Conservation (phyloP, 139 green algal species). For the Chlamydomonas schloesseri region DNA sequence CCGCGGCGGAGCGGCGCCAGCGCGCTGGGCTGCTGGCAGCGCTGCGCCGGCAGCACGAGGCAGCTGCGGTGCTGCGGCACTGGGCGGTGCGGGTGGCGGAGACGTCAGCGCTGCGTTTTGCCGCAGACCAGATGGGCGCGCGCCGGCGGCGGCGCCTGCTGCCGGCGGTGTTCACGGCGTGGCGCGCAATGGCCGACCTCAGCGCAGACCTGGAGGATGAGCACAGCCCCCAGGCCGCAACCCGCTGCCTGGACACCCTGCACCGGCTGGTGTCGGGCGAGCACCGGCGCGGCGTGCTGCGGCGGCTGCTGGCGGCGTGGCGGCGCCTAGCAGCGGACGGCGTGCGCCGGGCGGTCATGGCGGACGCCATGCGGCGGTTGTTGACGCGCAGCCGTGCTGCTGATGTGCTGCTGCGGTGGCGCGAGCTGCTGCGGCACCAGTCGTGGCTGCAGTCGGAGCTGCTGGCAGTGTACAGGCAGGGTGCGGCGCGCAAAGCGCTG, state of each 20-base stretch:
- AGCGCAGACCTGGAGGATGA: background rate
- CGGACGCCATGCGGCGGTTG: background rate
- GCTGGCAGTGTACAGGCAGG: background rate
- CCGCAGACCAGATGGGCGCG: background rate
- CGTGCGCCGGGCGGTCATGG: background rate
- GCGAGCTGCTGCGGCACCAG: background rate
- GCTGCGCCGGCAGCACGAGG: background rate
- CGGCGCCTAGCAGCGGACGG: background rate
- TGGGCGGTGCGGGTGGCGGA: background rate
- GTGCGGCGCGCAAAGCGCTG: background rate
- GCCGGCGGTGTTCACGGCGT: background rate
- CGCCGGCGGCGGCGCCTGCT: background rate
- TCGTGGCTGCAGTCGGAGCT: background rate
- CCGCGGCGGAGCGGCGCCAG: background rate
- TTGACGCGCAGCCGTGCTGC: background rate
- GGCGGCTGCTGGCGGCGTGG: conserved; percentile 3
- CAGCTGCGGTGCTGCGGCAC: background rate
- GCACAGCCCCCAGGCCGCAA: background rate
- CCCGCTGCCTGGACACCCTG: background rate
- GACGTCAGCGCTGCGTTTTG: background rate
- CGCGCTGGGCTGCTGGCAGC: background rate
- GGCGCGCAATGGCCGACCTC: background rate
- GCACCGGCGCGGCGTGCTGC: background rate
- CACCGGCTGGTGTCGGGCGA: background rate
- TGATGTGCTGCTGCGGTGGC: background rate